These are phyloP conservation scores for Begonia loranthoides DNA, from an alignment of 306 rosid species.

Conservation along the genomic window DNA sequence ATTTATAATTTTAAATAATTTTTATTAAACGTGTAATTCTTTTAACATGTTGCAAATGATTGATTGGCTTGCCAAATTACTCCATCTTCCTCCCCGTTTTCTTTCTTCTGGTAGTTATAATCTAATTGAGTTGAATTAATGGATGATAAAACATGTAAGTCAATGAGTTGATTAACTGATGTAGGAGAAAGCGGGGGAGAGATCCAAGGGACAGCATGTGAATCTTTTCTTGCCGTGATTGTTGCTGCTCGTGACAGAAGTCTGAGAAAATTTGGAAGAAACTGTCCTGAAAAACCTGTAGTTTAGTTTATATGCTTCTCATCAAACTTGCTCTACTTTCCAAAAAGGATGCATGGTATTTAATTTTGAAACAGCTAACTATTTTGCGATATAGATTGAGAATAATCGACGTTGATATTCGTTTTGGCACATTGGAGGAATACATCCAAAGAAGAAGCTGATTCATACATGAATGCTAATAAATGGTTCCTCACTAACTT, in stretches of 20 bases:
- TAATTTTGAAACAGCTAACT: neutral
- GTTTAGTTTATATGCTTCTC: conserved; percentile 80
- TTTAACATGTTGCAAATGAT: no score
- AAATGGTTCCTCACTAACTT: conserved; percentile 92
- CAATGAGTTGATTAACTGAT: conserved; percentile 13
- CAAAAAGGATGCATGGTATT: conserved; percentile 87
- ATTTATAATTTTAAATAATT: no score
- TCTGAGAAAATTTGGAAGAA: conserved; percentile 42
- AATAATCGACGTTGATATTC: neutral
- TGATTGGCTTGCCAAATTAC: conserved; percentile 84
- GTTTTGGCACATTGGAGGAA: conserved; percentile 57
- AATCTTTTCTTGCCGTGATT: conserved; percentile 74
- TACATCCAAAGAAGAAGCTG: conserved; percentile 71
- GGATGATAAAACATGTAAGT: conserved; percentile 6
- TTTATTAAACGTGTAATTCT: no score
- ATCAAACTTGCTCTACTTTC: conserved; percentile 68
- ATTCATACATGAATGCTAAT: conserved; percentile 93
- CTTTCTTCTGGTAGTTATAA: conserved; percentile 63
- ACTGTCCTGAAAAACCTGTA: conserved; percentile 55
- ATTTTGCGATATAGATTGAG: no score
- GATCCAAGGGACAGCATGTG: conserved; percentile 96
- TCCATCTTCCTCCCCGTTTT: conserved; percentile 47
- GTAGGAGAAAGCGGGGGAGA: conserved; percentile 90
- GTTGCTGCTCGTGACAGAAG: conserved; percentile 76
- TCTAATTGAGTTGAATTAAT: no score